phyloP scores from a whole-genome alignment of 495 filamentous ascomycete species.

The Aspergillus avenaceus region DNA sequence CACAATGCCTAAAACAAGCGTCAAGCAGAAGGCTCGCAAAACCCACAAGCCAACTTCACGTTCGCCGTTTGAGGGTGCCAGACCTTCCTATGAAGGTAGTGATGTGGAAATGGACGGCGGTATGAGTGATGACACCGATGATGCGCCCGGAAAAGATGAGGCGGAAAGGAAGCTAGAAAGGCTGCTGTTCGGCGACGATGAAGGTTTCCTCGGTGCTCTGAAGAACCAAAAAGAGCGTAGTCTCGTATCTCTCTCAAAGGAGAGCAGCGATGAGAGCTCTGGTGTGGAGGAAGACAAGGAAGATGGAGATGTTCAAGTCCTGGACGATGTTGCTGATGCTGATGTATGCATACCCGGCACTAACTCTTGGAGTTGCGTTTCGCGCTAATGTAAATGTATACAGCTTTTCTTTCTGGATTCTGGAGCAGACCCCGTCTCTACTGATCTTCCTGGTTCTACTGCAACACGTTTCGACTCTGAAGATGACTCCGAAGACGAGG shows the following conservation, averaged over 20 bases:
- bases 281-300: constrained; percentile 26
- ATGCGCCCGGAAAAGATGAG: constrained; percentile 62
- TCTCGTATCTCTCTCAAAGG: constrained; percentile 28
- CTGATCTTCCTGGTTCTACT: constrained; percentile 37
- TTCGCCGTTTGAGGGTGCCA: constrained; percentile 23
- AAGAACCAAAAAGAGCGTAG: constrained; percentile 39
- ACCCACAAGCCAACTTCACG: constrained; percentile 15
- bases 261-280: constrained; percentile 31
- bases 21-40: constrained; percentile 34
- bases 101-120: constrained; percentile 31
- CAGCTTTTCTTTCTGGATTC: constrained; percentile 71
- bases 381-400: constrained; percentile 16
- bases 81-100: constrained; percentile 15
- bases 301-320: constrained; percentile 25
- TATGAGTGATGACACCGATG: constrained; percentile 25
- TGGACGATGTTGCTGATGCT: constrained; percentile 55
- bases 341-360: constrained; percentile 43
- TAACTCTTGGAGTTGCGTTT: constrained; percentile 11
- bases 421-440: constrained; percentile 43
- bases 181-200: constrained; percentile 78
- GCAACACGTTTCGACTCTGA: constrained; percentile 27
- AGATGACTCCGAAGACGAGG: constrained; percentile 26
- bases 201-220: constrained; percentile 71
- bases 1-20: constrained; percentile 28
- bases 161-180: constrained; percentile 80